Base-by-base conservation (phyloP, 352 stramenopile species). In the Saprolegnia parasitica region DNA sequence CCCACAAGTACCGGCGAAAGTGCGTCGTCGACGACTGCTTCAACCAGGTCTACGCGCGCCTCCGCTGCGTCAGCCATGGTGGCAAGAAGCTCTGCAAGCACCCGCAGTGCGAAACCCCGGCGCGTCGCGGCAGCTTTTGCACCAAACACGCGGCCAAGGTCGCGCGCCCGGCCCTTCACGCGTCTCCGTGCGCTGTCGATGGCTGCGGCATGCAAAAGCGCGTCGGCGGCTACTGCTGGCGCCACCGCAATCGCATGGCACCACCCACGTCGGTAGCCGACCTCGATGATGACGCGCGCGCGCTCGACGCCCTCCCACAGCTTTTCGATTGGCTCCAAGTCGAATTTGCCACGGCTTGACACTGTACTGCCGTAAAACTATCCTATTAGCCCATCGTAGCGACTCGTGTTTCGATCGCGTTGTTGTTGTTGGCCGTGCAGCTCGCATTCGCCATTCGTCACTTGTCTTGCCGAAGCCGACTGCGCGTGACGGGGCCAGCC, bases 1-100 rank as follows among this genome's bases (percentile, higher is more conserved):
- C 45, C 55, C 55, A 62, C 35, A 13, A 21, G 10, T 23, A 62
- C n/a, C 55, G 55, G 0, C 8, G 55, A 18, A 26, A 39, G 10
- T 62, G 55, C 24, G 18, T 21, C 6, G 55, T 45, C 23, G 55
- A 39, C 55, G 55, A 62, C 23, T 62, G 55, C 29, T 35, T 26
- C 29, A 62, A 62, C 32, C 55, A 62, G 35, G 55, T 62, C 55
- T 62, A 62, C 55, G 55, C 55, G 11, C 55, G 55, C 21, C 10
- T n/a, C 20, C 55, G 26, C 35, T 62, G 55, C n/a, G 55, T 32
- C 24, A 26, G 55, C 5, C 55, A 62, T 18, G 55, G 55, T 10
- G 55, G 55, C 11, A 62, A 62, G 23, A 62, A 62, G 55, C 11
- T 23, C 21, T 62, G 55, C 55, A 45, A 62, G 55, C 13, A 15